Percentiles rank a stretch among this genome's conserved stretches.
Evolutionary conservation across 1,139 yeast genomes (phyloP).

Genomic region (Suhomyces guaymorum): DNA sequence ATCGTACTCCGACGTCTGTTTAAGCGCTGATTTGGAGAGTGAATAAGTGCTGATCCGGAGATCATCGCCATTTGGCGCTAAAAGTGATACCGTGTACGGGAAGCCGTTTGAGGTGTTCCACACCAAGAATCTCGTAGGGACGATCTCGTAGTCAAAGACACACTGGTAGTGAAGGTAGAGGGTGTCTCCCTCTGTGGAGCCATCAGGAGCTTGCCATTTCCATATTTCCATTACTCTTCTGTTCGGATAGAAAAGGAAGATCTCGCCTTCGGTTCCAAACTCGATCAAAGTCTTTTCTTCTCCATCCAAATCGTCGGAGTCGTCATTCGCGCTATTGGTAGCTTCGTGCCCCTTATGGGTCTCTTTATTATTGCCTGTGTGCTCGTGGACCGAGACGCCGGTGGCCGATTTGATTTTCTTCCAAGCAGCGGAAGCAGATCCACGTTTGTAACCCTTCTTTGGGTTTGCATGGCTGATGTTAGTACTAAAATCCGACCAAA

Average conservation of each 20-base stretch:
- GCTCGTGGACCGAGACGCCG: slow-evolving; percentile 3
- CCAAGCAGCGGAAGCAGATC: slow-evolving; percentile 49
- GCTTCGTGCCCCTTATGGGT: background rate
- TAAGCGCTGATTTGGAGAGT: background rate
- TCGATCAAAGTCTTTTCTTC: slow-evolving; percentile 1
- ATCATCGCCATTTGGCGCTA: background rate
- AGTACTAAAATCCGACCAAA: too few species aligned
- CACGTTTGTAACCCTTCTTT: slow-evolving; percentile 39
- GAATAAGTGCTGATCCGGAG: background rate
- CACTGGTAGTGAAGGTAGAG: slow-evolving; percentile 28
- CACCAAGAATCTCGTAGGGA: slow-evolving; percentile 2
- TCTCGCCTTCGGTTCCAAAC: slow-evolving; percentile 38
- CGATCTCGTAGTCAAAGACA: background rate
- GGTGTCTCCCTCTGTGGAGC: slow-evolving; percentile 30
- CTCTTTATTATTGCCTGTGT: background rate
- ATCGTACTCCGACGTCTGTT: background rate
- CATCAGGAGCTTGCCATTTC: slow-evolving; percentile 46
- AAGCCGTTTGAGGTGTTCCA: background rate
- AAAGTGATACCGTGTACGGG: background rate
- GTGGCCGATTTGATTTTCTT: slow-evolving; percentile 43
- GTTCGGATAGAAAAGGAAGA: slow-evolving; percentile 36
- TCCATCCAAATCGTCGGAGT: too few species aligned
- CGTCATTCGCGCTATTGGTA: background rate
- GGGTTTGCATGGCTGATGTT: slow-evolving; percentile 19
- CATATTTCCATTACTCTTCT: slow-evolving; percentile 44